Base-by-base conservation (phyloP, 129 eudicot species). In the carrot (Daucus carota) region DNA sequence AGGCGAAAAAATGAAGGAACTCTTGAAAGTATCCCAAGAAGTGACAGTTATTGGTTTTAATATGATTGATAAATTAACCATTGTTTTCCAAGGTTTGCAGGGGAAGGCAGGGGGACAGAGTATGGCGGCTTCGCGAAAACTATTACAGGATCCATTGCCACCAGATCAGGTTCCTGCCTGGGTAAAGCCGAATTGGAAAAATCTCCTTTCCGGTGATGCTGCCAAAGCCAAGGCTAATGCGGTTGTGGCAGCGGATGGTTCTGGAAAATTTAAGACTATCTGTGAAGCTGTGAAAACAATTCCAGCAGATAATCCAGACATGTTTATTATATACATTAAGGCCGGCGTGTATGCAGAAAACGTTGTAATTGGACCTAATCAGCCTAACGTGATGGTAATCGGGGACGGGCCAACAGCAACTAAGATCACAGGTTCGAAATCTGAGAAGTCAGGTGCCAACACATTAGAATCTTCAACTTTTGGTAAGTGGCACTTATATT, bases 361-460 rank as follows among this genome's bases (percentile, higher is more conserved):
- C 32, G 85, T 86, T 29, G n/a, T 13, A 16, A 76, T 86, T 34
- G 73, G 77, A 4, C 73, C 13, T 36, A 1, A 46, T 65, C 73
- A 71, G 36, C 31, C 60, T 15, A 72, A 81, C 15, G 60, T 86
- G 10, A 52, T 81, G 47, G 48, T 86, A 33, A 41, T 86, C 18
- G 90, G 90, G 24, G 87, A 75, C 17, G 90, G 90, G 18, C 83
- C 87, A 6, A n/a, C 63, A 15, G 76, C 79, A 63, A 86, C 90
- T 7, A 81, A 28, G 66, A 76, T 86, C 68, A 70, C 85, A 11
- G 86, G 85, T 15, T 48, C 31, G 36, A 83, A 24, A 72, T 72
- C 75, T 43, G n/a, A 43, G 0, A 72, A 78, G 80, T 78, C 1
- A 43, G 86, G 85, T 3, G 8, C 22, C 24, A 17, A 9, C 13